Conservation (phyloP, 1,139 yeast species). For the Yamadazyma blattariae region DNA sequence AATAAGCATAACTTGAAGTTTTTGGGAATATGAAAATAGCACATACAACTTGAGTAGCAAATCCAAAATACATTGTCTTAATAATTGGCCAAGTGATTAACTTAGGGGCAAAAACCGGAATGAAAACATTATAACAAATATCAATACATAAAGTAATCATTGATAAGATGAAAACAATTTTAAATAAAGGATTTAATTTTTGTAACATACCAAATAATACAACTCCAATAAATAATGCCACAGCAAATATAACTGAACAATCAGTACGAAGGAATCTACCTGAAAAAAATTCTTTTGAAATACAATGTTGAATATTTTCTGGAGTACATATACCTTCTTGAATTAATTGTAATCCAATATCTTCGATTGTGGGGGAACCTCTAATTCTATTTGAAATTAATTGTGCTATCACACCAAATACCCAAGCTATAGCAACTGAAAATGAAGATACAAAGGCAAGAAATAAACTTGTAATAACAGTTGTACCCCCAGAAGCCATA, state of each 20-base stretch:
- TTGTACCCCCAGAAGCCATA: conserved; percentile 26
- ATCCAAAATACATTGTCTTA: conserved; percentile 25
- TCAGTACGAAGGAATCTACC: conserved; percentile 30
- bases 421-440: conserved; percentile 22
- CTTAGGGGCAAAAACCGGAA: conserved; percentile 26
- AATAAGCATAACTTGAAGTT: conserved; percentile 25
- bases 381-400: conserved; percentile 24
- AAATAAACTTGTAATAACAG: conserved; percentile 19
- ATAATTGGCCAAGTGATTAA: conserved; percentile 20
- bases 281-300: conserved; percentile 20
- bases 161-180: conserved; percentile 22
- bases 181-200: conserved; percentile 18
- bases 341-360: conserved; percentile 18
- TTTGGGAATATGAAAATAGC: conserved; percentile 27
- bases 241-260: conserved; percentile 22
- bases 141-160: conserved; percentile 21
- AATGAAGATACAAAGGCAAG: conserved; percentile 16
- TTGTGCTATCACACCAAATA: conserved; percentile 23
- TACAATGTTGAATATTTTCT: conserved; percentile 20
- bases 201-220: conserved; percentile 24
- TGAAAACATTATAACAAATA: conserved; percentile 24
- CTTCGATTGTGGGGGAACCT: conserved; percentile 21
- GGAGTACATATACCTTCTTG: conserved; percentile 26
- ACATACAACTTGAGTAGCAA: conserved; percentile 19
- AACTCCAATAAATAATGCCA: conserved; percentile 25